Base-by-base conservation (phyloP, 192 early-diverging fungal genomes). In the Gryganskiella cystojenkinii region DNA sequence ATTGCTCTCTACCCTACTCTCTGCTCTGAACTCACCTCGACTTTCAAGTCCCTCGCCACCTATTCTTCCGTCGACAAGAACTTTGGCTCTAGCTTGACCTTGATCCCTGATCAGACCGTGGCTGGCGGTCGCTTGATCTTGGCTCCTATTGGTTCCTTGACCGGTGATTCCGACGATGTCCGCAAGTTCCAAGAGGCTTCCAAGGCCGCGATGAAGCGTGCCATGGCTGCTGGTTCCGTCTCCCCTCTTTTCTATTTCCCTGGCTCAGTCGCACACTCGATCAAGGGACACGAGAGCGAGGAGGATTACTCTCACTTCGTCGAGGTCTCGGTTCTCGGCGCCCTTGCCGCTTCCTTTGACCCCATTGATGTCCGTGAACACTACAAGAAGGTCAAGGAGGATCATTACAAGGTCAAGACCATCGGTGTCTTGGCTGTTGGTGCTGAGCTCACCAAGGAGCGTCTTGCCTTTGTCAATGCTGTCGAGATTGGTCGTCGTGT, bases 281-380 rank as follows among this genome's bases (percentile, higher is more conserved):
- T 40, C 37, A 5, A 40, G 37, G 37, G 37, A 40, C 37, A 60
- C 14, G 63, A 56, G 2, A 53, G 72, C 0, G 52, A 80, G 0
- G 81, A 81, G 5, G 90, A 93, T 52, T 96, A 90, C 65, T 75
- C 81, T 46, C 83, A 88, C 49, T 94, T 84, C 80, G 53, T 93
- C 8, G 92, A 93, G 76, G 92, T 94, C 1, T 85, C 90, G 20
- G 62, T 94, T 50, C 80, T 96, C 37, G 93, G 91, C 14, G 85
- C 90, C 4, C 71, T 96, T 27, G 88, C 89, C 6, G 89, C 90
- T 24, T 84, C 83, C 52, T 96, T 93, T 66, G 90, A 91, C 33
- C 92, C 93, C 22, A 85, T 96, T 37, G 91, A 93, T 74, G 92
- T 92, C 42, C 91, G 93, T 56, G 91, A 94, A 76, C 90, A 93